Evolutionary conservation across 108 stramenopile genomes (phyloP).

Genomic region (Fragilariopsis cylindrus): DNA sequence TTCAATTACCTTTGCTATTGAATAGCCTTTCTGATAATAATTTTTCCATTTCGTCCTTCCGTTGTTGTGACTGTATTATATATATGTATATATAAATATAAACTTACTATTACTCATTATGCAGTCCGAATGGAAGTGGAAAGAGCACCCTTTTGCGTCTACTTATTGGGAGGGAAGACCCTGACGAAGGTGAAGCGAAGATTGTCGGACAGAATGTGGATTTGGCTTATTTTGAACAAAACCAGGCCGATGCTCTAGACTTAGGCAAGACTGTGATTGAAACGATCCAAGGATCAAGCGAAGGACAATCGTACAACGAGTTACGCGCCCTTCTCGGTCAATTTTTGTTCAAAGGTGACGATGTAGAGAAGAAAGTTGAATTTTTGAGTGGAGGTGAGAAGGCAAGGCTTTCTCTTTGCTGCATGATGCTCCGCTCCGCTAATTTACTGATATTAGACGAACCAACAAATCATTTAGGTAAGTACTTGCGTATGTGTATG

Average conservation of each 20-base stretch:
- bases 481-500: constrained; percentile 4
- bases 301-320: constrained; percentile 86
- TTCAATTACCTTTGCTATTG: no score
- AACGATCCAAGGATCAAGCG: constrained; percentile 77
- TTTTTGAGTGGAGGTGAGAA: constrained; percentile 95
- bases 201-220: constrained; percentile 81
- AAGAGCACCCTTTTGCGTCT: constrained; percentile 90
- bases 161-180: constrained; percentile 77
- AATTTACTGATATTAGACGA: constrained; percentile 93
- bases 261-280: constrained; percentile 87
- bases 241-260: constrained; percentile 94
- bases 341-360: constrained; percentile 95
- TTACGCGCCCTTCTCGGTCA: constrained; percentile 91
- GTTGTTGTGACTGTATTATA: no score
- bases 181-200: constrained; percentile 66
- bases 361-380: constrained; percentile 88
- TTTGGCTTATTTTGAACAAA: constrained; percentile 93
- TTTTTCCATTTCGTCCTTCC: no score
- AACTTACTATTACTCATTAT: not conserved
- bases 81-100: not conserved
- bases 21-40: no score
- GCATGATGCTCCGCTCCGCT: constrained; percentile 92
- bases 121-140: constrained; percentile 51
- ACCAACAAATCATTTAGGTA: constrained; percentile 76
- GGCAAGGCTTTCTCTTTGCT: constrained; percentile 89